Evolutionary conservation across 345 rosid genomes (phyloP), one percentile per base, ranked within the genome.

Genomic region (Crucihimalaya himalaica): DNA sequence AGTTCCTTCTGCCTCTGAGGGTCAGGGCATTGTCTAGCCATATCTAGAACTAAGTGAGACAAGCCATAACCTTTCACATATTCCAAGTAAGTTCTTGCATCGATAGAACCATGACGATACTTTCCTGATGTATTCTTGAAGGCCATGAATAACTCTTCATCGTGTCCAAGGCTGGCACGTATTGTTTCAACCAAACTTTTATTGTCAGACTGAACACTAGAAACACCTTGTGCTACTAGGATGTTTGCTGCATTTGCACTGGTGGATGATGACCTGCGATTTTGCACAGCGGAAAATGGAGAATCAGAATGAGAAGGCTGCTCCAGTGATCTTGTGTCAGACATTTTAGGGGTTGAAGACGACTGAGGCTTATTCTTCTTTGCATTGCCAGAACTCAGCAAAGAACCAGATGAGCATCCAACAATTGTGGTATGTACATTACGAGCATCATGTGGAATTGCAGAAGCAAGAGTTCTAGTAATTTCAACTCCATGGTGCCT

Each of bases 21-120:
- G 73, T 94, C 96, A 66, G 97, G 97, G 35, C 86, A 87, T 32
- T 89, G 88, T 62, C 83, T 84, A 73, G 97, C 98, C 84, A 94
- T 70, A 57, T 91, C 97, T 53, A 78, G 72, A 76, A 88, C 84
- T 66, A 91, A 83, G 87, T 88, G 89, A 8, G 91, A 82, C 85
- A 89, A 79, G 20, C 90, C 92, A 70, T 74, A 91, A 47, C 86
- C 84, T 78, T 60, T 62, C 65, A 85, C 96, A 51, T 73, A 78
- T 61, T 88, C 85, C 16, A 94, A 83, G 76, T 94, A 94, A 27
- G 55, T 79, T 71, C 31, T 77, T 3, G 93, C 77, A 73, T 83
- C 86, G 64, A 94, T 82, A 14, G 76, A 80, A 81, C 92, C 96
- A 71, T 82, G 95, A 12, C 96, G 90, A 82, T 89, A 91, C 82